Evolutionary conservation across 1,284 basidiomycete species (phyloP), one percentile per base, ranked within the genome.

Genomic region (Austropuccinia psidii): DNA sequence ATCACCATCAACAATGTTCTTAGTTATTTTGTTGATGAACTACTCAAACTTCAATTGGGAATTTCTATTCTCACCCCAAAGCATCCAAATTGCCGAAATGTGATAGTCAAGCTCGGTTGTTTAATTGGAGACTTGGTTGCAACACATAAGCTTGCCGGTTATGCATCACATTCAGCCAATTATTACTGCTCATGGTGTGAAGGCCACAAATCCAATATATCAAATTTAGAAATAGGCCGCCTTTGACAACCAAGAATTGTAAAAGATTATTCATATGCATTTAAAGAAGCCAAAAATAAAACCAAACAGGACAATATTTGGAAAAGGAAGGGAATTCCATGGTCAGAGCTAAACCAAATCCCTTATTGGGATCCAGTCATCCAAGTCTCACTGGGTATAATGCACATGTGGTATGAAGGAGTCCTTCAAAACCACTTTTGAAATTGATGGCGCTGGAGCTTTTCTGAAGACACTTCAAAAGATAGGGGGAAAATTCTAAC

Each of bases 351-450:
- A 15, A 68, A 68, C 27, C 50, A 39, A 37, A 49, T 68, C 8
- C 17, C 19, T 24, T 68, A 68, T 29, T n/a, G 65, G 19, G 50
- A 68, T 57, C 65, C 49, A 57, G 35, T 55, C 8, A 17, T 29
- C 5, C 50, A 68, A 24, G 29, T 55, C 41, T 35, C 50, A 21
- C 65, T 68, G 11, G 65, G 65, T 17, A 21, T 55, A n/a, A 68
- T 68, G 65, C 65, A 68, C 19, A 68, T 55, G 24, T 68, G 65
- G 65, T 43, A 55, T 17, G 50, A 68, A 55, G 65, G 65, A 41
- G 37, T 68, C 1, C 50, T 68, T 24, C 39, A 68, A 4, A 33
- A 55, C 11, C 49, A 68, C 37, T 55, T 68, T 37, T 33, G 50
- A 57, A 33, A 3, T 27, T 50, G 27, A 1, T 68, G 65, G 65